Conservation (phyloP, 176 grass and related monocot genomes). For the Oryza glumipatula region DNA sequence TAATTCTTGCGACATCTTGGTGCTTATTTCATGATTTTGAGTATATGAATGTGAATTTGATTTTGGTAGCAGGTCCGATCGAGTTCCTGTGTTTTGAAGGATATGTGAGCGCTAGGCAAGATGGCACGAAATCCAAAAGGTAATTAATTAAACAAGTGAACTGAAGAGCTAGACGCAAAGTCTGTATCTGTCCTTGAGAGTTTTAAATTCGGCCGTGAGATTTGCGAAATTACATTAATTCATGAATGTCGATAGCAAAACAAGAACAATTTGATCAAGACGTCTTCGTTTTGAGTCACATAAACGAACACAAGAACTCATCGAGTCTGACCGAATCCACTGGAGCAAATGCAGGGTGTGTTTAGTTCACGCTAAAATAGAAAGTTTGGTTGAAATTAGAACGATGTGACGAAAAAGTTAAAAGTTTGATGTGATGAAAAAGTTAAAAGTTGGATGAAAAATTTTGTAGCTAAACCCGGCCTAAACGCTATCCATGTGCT, state of each 20-base stretch:
- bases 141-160: not conserved
- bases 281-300: not conserved
- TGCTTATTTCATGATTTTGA: not conserved
- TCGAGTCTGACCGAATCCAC: not conserved
- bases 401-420: no score
- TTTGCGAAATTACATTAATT: not conserved
- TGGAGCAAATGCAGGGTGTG: not conserved
- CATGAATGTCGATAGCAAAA: not conserved
- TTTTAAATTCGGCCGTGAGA: not conserved
- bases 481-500: constrained; percentile 32
- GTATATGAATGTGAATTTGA: no score
- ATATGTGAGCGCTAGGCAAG: not conserved
- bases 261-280: not conserved
- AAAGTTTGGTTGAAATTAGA: no score
- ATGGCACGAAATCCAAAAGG: not conserved
- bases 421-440: no score
- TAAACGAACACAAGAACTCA: no score
- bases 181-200: not conserved
- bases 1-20: not conserved
- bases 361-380: no score
- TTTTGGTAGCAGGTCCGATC: not conserved
- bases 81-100: not conserved
- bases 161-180: not conserved
- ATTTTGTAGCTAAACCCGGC: no score
- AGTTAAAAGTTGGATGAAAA: no score